phyloP scores from a whole-genome alignment of 805 yeast genomes.

The Metschnikowia sp. region DNA sequence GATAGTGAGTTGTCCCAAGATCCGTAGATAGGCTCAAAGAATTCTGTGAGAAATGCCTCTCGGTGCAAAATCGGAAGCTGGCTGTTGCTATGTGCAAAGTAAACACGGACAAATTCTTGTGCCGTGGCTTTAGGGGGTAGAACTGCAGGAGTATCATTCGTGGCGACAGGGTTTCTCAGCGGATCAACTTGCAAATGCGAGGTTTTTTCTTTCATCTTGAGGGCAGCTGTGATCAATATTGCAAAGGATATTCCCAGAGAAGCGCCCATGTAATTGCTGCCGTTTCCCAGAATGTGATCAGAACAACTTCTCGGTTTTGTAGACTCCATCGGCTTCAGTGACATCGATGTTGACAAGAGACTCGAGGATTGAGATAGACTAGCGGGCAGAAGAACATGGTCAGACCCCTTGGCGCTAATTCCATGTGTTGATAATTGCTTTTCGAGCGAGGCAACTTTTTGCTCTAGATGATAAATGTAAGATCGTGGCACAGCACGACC shows the following conservation, averaged over 20 bases:
- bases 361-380: not conserved
- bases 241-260: slow-evolving; percentile 48
- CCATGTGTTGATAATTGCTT: slow-evolving; percentile 7
- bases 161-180: slow-evolving; percentile 13
- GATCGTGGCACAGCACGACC: slow-evolving; percentile 85
- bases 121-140: slow-evolving; percentile 75
- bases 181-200: slow-evolving; percentile 14
- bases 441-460: slow-evolving; percentile 57
- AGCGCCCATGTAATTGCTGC: slow-evolving; percentile 15
- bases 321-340: not conserved
- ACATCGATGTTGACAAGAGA: not conserved
- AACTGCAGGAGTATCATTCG: slow-evolving; percentile 37
- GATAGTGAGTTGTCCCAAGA: slow-evolving; percentile 48
- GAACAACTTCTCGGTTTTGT: not conserved
- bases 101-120: slow-evolving; percentile 56
- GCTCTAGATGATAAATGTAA: slow-evolving; percentile 70
- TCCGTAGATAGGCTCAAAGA: slow-evolving; percentile 82
- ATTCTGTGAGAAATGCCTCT: slow-evolving; percentile 62
- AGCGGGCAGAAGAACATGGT: not conserved
- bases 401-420: not conserved
- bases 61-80: slow-evolving; percentile 84
- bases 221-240: slow-evolving; percentile 71
- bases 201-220: slow-evolving; percentile 44
- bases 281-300: not conserved
- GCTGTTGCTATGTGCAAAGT: slow-evolving; percentile 76